Evolutionary conservation across 2,329 filamentous ascomycete species (phyloP).

Genomic region (Microdochium nivale): DNA sequence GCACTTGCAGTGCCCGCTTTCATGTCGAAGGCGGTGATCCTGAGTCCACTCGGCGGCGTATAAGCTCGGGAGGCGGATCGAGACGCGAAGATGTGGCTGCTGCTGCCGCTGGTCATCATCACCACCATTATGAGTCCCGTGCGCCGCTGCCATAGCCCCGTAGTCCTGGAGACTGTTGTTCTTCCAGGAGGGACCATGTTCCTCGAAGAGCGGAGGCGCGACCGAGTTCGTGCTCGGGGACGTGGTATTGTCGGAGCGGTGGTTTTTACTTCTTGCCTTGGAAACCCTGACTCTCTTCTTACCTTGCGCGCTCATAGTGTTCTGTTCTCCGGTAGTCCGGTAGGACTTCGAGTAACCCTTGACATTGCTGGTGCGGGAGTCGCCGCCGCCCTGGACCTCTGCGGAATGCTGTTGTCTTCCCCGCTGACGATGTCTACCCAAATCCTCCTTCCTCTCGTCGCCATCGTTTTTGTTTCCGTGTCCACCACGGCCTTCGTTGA

Average conservation of each 20-base stretch:
- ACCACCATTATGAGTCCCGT: no score
- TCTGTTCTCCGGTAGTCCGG: not conserved
- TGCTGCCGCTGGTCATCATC: no score
- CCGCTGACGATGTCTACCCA: not conserved
- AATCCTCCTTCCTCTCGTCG: not conserved
- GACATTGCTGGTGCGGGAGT: no score
- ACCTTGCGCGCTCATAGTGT: not conserved
- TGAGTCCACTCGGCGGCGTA: slow-evolving; percentile 30
- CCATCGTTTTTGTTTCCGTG: not conserved
- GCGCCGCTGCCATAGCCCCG: no score
- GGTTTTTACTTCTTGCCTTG: not conserved
- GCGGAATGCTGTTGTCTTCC: no score
- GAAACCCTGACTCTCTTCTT: not conserved
- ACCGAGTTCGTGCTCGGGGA: not conserved
- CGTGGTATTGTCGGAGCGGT: not conserved
- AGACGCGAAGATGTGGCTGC: slow-evolving; percentile 9
- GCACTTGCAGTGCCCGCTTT: slow-evolving; percentile 24
- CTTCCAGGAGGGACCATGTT: no score
- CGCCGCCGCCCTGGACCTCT: no score
- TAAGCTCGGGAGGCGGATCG: slow-evolving; percentile 23
- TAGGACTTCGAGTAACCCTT: not conserved
- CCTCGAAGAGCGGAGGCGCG: not conserved
- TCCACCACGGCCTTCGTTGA: not conserved
- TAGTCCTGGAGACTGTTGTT: slow-evolving; percentile 6
- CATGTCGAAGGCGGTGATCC: slow-evolving; percentile 28